These are phyloP conservation scores for Euphorbia schlechtendalii DNA, from an alignment of 441 rosid genomes.

Conservation along the genomic window DNA sequence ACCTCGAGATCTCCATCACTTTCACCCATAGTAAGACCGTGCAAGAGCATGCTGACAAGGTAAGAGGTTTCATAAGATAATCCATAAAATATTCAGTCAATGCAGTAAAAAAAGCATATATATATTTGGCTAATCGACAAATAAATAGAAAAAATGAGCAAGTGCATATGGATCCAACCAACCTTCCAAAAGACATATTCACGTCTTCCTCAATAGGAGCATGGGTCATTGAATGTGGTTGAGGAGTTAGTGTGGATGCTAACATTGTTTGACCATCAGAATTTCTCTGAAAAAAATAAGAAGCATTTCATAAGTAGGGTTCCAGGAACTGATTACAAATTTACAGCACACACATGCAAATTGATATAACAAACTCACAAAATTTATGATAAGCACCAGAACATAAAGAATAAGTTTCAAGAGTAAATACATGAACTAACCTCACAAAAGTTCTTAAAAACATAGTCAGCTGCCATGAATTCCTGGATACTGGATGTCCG, in stretches of 20 bases:
- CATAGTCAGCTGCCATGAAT: slow-evolving; percentile 85
- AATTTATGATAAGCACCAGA: neutral
- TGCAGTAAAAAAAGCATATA: neutral
- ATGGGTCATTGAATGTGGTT: slow-evolving; percentile 53
- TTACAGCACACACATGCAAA: slow-evolving; percentile 14
- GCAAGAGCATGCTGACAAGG: slow-evolving; percentile 76
- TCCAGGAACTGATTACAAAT: neutral
- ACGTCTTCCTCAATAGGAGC: slow-evolving; percentile 82
- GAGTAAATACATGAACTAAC: slow-evolving; percentile 34
- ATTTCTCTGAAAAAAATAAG: slow-evolving; percentile 47
- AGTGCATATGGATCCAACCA: slow-evolving; percentile 10
- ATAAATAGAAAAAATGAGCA: slow-evolving; percentile 9
- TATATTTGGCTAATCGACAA: neutral
- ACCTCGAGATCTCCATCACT: slow-evolving; percentile 96
- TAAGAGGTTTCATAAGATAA: slow-evolving; percentile 18
- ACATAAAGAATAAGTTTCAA: slow-evolving; percentile 7
- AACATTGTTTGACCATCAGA: slow-evolving; percentile 85
- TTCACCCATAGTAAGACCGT: slow-evolving; percentile 82
- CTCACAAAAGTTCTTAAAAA: slow-evolving; percentile 90
- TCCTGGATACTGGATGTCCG: slow-evolving; percentile 83
- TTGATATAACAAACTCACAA: slow-evolving; percentile 1
- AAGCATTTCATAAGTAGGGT: neutral
- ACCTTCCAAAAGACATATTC: slow-evolving; percentile 99
- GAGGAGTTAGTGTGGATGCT: slow-evolving; percentile 91
- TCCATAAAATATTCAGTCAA: slow-evolving; percentile 4